Evolutionary conservation across 2,329 filamentous ascomycete genomes (phyloP).

Genomic region (Trichoderma asperellum): DNA sequence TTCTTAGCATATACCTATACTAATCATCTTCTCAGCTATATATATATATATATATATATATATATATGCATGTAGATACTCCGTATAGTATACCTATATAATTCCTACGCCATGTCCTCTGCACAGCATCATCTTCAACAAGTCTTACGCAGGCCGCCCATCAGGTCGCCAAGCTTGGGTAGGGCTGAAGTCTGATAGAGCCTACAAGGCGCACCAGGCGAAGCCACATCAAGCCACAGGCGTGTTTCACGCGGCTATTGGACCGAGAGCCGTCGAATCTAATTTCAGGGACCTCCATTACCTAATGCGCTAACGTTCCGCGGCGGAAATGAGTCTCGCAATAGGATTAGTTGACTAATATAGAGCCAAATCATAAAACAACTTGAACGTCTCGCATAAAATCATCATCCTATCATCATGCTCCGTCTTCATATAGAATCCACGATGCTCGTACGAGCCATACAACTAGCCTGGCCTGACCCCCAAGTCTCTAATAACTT

Average conservation of each 20-base stretch:
- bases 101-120: neutral
- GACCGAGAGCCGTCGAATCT: neutral
- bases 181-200: neutral
- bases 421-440: neutral
- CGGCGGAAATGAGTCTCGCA: neutral
- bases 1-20: too few relatives aligned
- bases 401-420: neutral
- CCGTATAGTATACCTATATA: too few relatives aligned
- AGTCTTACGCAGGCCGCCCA: neutral
- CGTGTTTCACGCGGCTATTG: neutral
- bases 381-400: neutral
- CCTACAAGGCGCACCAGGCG: neutral
- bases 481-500: too few relatives aligned
- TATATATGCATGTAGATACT: too few relatives aligned
- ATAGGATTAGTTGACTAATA: neutral
- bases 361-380: neutral
- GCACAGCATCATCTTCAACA: neutral
- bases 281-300: neutral
- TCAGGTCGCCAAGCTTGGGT: neutral
- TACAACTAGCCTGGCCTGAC: too few relatives aligned
- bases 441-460: too few relatives aligned
- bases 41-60: too few relatives aligned
- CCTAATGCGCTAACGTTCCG: neutral
- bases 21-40: too few relatives aligned
- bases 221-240: neutral